Evolutionary conservation across 176 grass and related monocot species (phyloP), one percentile per base, ranked within the genome.

Genomic region (Cymbopogon citratus): DNA sequence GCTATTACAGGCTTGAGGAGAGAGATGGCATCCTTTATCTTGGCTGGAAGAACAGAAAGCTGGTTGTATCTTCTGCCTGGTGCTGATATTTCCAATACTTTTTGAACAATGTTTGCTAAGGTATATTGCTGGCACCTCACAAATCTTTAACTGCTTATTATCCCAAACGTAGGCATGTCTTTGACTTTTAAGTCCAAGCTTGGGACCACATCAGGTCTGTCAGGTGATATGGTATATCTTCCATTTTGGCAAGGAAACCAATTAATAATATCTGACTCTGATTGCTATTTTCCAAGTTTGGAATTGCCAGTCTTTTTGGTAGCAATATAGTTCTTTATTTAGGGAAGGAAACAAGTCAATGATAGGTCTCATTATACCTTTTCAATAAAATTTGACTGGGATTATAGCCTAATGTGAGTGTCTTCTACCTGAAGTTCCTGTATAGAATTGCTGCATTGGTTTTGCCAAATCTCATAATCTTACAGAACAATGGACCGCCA

Each of bases 21-120:
- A 87, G 76, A 63, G 75, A 87, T 23, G 84, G 80, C 71, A 80
- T 69, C 69, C 75, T 90, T 45, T 90, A 84, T 80, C 84, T 90
- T 84, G 88, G 88, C 74, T 90, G 88, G 88, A 90, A 87, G 84
- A 75, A 65, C 63, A 90, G 88, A 80, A 82, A 51, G 38, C 75
- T 90, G 69, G 88, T 90, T 45, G 88, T 90, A 52, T 90, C 88
- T 80, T 90, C 84, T 73, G 88, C 88, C 7, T 90, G 88, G 88
- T 28, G 13, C 25, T 90, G 80, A 90, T 21, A 66, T 73, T 72
- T 81, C 72, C 29, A 59, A 60, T 56, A 48, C 40, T 65, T 38
- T 72, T 24, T 2, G 33, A 78, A 81, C 54, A 89, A 71, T 34
- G 72, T 66, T 81, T 81, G 44, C 48, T 72, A 29, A 82, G 87